Evolutionary conservation across 2,329 filamentous ascomycete genomes (phyloP), one percentile per base, ranked within the genome.

Genomic region (Aspergillus clavatus): DNA sequence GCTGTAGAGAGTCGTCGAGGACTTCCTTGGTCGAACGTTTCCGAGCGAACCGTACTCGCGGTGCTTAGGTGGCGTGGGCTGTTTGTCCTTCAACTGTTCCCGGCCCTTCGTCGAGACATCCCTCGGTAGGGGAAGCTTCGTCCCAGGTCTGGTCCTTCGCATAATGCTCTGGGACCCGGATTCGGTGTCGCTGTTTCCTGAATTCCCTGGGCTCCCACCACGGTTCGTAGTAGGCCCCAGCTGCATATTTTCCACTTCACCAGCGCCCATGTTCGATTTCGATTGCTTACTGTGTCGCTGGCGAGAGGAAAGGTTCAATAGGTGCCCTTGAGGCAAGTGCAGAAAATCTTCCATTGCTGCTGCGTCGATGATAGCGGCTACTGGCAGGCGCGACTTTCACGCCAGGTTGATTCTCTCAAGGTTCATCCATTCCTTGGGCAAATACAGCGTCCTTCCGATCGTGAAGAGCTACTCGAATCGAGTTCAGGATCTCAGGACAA

Each of bases 251-350:
- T 46, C 50, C 7, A 18, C 38, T 19, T 2, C 23, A n/a, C 27
- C 38, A 12, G 18, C 38, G 12, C 23, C 45, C 39, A 36, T 19
- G 36, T 24, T 48, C 31, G 14, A 31, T 39, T 35, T 45, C 31
- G 14, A 31, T 39, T 35, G 45, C 27, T 46, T 47, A 28, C 33
- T 45, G 33, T 49, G 38, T 12, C 49, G 50, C 24, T 48, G 45
- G 42, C 60, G 61, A 28, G 59, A 48, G 28, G 57, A 56, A 27
- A 64, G 55, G 39, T 62, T 64, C 40, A 65, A 54, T 8, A 63
- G 43, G 38, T 63, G 59, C 48, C 56, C 57, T 36, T 58, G 55
- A 8, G 60, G 57, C 36, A 62, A 46, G 47, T 61, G 51, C 37
- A 64, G 50, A 35, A 50, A 43, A 29, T 48, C 50, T 35, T 57